Evolutionary conservation across 2,329 filamentous ascomycete species (phyloP).

Genomic region (Colletotrichum musicola): DNA sequence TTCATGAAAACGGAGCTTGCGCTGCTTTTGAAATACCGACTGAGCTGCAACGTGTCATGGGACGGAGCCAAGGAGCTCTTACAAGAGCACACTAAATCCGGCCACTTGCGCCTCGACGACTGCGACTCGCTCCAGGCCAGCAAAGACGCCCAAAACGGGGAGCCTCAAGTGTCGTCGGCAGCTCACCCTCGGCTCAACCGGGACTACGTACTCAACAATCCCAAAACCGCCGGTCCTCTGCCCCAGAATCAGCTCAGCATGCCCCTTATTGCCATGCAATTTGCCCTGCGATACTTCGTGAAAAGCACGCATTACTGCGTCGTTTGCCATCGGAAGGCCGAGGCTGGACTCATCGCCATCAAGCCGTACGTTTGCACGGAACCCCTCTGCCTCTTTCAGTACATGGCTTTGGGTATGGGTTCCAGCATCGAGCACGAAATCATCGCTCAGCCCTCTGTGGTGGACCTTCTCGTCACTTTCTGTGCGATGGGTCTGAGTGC

Average conservation of each 20-base stretch:
- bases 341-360: slow-evolving; percentile 75
- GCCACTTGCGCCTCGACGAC: slow-evolving; percentile 8
- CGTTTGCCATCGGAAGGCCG: slow-evolving; percentile 78
- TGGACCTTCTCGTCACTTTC: slow-evolving; percentile 87
- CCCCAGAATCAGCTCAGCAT: slow-evolving; percentile 55
- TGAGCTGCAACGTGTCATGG: slow-evolving; percentile 29
- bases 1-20: slow-evolving; percentile 77
- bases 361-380: slow-evolving; percentile 85
- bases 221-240: slow-evolving; percentile 42
- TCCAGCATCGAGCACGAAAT: slow-evolving; percentile 90
- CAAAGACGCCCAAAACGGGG: neutral
- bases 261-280: slow-evolving; percentile 76
- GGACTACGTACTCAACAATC: slow-evolving; percentile 18
- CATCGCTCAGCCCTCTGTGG: slow-evolving; percentile 80
- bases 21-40: slow-evolving; percentile 69
- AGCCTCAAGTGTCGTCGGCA: slow-evolving; percentile 22
- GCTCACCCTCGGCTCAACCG: slow-evolving; percentile 19
- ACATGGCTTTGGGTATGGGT: slow-evolving; percentile 87
- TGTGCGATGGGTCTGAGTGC: slow-evolving; percentile 72
- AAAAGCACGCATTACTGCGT: slow-evolving; percentile 90
- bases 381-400: slow-evolving; percentile 86
- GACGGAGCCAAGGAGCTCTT: slow-evolving; percentile 33
- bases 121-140: neutral
- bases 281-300: slow-evolving; percentile 80
- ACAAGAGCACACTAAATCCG: slow-evolving; percentile 22